Evolutionary conservation across 805 yeast genomes (phyloP).

Genomic region (Candida sithepensis): DNA sequence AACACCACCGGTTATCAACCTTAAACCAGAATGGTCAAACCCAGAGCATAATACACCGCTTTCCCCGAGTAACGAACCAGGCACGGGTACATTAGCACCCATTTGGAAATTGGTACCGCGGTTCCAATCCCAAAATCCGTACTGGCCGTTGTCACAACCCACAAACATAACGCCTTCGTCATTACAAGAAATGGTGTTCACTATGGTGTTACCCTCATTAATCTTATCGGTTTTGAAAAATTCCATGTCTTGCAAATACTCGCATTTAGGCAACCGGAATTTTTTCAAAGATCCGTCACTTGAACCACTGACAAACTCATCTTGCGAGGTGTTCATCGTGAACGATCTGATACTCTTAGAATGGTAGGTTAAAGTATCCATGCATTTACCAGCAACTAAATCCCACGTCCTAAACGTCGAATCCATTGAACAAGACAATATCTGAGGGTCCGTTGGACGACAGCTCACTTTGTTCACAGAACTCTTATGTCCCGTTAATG

Average conservation of each 20-base stretch:
- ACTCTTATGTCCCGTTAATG: constrained; percentile 75
- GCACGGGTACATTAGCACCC: constrained; percentile 49
- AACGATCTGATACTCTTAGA: constrained; percentile 75
- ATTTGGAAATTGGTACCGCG: constrained; percentile 63
- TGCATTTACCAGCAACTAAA: constrained; percentile 67
- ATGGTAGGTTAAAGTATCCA: constrained; percentile 78
- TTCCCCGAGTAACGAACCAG: constrained; percentile 70
- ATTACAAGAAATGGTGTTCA: constrained; percentile 64
- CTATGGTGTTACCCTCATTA: constrained; percentile 37
- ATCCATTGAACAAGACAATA: constrained; percentile 80
- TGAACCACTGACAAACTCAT: constrained; percentile 76
- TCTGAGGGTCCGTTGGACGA: constrained; percentile 78
- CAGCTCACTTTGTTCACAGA: constrained; percentile 69
- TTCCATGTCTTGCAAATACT: constrained; percentile 51
- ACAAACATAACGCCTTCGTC: constrained; percentile 61
- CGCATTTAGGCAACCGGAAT: constrained; percentile 80
- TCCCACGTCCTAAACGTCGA: constrained; percentile 90
- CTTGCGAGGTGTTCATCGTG: constrained; percentile 62
- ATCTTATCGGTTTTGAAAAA: constrained; percentile 38
- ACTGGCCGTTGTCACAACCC: constrained; percentile 81
- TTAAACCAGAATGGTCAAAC: constrained; percentile 76
- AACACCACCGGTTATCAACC: constrained; percentile 84
- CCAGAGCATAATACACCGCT: constrained; percentile 64
- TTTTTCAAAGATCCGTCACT: constrained; percentile 78
- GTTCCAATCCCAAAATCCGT: constrained; percentile 75